Conservation (phyloP, 2,329 filamentous ascomycete genomes). For the Cylindrodendrum hubeiense region DNA sequence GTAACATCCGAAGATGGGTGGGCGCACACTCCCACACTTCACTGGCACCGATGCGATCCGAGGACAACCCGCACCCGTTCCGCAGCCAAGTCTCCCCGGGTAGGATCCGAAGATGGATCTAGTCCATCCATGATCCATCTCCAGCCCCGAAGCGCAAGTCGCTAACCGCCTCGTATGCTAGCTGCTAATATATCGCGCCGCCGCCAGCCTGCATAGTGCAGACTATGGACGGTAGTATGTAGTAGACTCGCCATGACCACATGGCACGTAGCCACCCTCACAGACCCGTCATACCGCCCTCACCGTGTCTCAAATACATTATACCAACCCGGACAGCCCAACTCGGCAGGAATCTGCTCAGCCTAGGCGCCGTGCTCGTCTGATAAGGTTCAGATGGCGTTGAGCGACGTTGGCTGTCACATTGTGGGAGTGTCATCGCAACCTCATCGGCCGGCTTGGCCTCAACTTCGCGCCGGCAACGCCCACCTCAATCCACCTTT, state of each 20-base stretch:
- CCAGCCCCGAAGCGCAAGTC: not conserved
- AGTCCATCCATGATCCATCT: slow-evolving; percentile 3
- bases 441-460: slow-evolving; percentile 25
- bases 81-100: slow-evolving; percentile 3
- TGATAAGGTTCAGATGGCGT: slow-evolving; percentile 20
- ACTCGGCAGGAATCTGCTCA: not conserved
- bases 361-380: not conserved
- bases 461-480: slow-evolving; percentile 36
- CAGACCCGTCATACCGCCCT: not conserved
- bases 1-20: not conserved
- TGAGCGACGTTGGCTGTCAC: slow-evolving; percentile 18
- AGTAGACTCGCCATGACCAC: not conserved
- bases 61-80: slow-evolving; percentile 4
- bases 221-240: not conserved
- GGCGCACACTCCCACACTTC: slow-evolving; percentile 10
- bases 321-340: slow-evolving; percentile 3
- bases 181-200: slow-evolving; percentile 3
- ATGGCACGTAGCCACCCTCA: not conserved
- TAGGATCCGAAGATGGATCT: slow-evolving; percentile 19
- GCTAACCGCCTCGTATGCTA: slow-evolving; percentile 4
- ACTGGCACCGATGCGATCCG: not conserved
- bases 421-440: slow-evolving; percentile 16
- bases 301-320: not conserved
- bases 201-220: not conserved
- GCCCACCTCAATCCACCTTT: slow-evolving; percentile 14